Conservation (phyloP, 495 filamentous ascomycete species). For the Bacidia gigantensis region DNA sequence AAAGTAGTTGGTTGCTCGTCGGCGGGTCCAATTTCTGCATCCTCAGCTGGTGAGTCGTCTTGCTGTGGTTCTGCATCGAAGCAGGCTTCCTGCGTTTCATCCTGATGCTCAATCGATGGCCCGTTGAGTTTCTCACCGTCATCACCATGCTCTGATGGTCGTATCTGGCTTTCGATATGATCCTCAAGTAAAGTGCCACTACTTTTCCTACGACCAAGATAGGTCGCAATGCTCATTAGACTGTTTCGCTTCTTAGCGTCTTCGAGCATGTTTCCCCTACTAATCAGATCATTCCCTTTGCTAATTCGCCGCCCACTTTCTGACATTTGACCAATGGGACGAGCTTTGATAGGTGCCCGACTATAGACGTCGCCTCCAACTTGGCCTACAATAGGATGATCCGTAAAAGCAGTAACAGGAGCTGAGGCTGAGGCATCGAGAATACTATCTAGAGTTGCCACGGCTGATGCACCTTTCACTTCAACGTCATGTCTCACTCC, state of each 20-base stretch:
- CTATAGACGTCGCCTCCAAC: constrained; percentile 54
- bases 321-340: constrained; percentile 14
- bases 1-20: constrained; percentile 65
- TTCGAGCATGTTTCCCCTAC: constrained; percentile 16
- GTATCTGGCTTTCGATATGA: constrained; percentile 14
- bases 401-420: constrained; percentile 88
- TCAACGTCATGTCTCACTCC: constrained; percentile 45
- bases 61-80: constrained; percentile 11
- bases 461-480: constrained; percentile 67
- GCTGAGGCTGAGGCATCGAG: constrained; percentile 86
- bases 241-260: constrained; percentile 15
- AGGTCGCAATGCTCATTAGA: constrained; percentile 16
- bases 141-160: constrained; percentile 23
- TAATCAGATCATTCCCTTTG: constrained; percentile 8
- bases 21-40: constrained; percentile 26
- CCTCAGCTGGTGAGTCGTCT: constrained; percentile 20
- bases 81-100: constrained; percentile 17
- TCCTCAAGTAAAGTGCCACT: constrained; percentile 11
- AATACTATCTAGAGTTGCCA: constrained; percentile 81
- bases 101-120: constrained; percentile 9
- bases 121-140: constrained; percentile 22
- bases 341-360: constrained; percentile 23
- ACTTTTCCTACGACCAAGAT: constrained; percentile 16
- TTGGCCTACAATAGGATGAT: constrained; percentile 73
- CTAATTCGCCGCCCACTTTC: constrained; percentile 8